Percentiles rank a stretch among this genome's conserved stretches.
These are phyloP conservation scores for Triticum timopheevii DNA, from an alignment of 176 grass and related monocot genomes.

Conservation along the genomic window DNA sequence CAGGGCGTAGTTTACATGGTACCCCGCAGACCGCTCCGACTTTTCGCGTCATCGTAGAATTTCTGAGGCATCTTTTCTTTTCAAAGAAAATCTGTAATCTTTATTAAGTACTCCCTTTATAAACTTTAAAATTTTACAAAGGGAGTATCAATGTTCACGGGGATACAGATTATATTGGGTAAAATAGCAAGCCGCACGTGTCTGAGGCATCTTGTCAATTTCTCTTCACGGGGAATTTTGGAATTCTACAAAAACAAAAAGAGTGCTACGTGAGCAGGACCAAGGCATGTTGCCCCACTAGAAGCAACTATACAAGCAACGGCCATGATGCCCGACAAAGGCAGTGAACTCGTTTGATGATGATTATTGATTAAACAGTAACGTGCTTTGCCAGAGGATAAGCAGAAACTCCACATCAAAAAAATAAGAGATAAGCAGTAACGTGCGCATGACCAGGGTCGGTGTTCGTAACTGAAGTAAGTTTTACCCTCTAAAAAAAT, in stretches of 20 bases:
- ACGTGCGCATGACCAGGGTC: background rate
- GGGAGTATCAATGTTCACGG: too few species aligned
- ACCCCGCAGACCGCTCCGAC: background rate
- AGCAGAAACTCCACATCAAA: background rate
- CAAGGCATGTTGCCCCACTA: background rate
- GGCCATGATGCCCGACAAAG: background rate
- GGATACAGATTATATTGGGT: too few species aligned
- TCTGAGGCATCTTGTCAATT: too few species aligned
- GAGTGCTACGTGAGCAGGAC: background rate
- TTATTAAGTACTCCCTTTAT: too few species aligned
- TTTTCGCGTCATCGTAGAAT: background rate
- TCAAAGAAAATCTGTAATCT: too few species aligned
- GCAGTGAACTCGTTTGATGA: background rate
- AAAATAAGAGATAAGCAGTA: background rate
- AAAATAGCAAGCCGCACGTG: too few species aligned
- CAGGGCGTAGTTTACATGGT: background rate
- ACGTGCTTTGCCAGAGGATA: too few species aligned
- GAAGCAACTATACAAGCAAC: too few species aligned
- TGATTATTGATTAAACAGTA: background rate
- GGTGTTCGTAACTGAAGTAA: background rate
- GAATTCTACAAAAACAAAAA: background rate
- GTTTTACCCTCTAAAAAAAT: background rate
- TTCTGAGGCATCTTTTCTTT: too few species aligned
- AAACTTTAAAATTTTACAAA: too few species aligned
- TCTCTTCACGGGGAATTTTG: background rate